Base-by-base conservation (phyloP, 495 filamentous ascomycete genomes). In the Xylaria cubensis region DNA sequence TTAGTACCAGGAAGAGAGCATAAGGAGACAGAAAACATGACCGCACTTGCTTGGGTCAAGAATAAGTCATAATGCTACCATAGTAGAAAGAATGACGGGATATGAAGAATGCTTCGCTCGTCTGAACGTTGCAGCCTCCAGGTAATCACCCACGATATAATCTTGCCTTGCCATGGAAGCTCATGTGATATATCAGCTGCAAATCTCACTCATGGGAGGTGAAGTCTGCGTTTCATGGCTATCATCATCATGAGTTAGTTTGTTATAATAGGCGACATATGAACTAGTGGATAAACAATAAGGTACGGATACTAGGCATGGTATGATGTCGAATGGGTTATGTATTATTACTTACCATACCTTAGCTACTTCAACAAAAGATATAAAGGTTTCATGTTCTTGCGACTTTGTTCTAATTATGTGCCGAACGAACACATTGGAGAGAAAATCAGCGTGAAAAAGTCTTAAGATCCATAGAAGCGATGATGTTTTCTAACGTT, bases 61-160 rank as follows among this genome's bases (percentile, higher is more conserved):
- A 50, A 39, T 36, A 32, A 48, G 24, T 42, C 4, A 36, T 44
- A 13, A 46, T 41, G 29, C 44, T 50, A 26, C 39, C 19, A 24
- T 55, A 56, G 26, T 58, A 56, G 42, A 56, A 56, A 3, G 46
- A 34, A 12, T 10, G 19, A 51, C 15, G 46, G 21, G 21, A 41
- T 26, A 13, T 3, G 53, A 41, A 63, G 59, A n/a, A 42, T 21
- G 19, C 44, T 63, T 19, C n/a, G 21, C 29, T n/a, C 68, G 58
- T 62, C 58, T 19, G 10, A 53, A 63, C 29, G 44, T 56, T 56
- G 26, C 53, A 8, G 53, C 24, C 53, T 56, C n/a, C 44, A 70
- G 59, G 68, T 77, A 56, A 71, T n/a, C 39, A 66, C 61, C 63
- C 69, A 58, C 24, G 69, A 71, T 56, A 71, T n/a, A 50, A 48